Conservation (phyloP, 768 basidiomycete genomes). For the Solioccasus polychromus region DNA sequence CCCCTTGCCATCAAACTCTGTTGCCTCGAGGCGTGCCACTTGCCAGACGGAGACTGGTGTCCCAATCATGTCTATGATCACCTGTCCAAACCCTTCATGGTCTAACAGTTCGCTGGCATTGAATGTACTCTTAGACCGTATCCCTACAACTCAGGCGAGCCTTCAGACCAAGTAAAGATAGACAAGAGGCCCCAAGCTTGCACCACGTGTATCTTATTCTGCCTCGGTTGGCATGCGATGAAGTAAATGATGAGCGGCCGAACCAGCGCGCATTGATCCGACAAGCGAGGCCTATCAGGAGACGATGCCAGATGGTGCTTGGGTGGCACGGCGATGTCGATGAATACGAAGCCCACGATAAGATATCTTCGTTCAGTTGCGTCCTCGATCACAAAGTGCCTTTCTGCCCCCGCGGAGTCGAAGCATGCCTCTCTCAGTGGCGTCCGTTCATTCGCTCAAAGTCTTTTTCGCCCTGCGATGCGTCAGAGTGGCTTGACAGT, state of each 20-base stretch:
- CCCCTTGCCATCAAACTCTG: constrained; percentile 25
- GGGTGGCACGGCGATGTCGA: constrained; percentile 17
- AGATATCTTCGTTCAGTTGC: constrained; percentile 20
- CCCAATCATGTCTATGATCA: constrained; percentile 1
- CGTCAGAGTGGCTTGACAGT: constrained; percentile 1
- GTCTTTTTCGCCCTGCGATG: constrained; percentile 7
- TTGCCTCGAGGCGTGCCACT: constrained; percentile 26
- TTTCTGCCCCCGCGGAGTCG: constrained; percentile 23
- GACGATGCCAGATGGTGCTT: constrained; percentile 14
- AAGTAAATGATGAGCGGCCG: neutral
- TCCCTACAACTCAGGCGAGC: too few species aligned
- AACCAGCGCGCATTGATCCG: constrained; percentile 5
- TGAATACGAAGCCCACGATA: constrained; percentile 20
- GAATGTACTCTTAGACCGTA: too few species aligned
- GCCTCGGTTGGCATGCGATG: neutral
- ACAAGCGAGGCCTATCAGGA: neutral
- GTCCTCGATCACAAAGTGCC: constrained; percentile 10
- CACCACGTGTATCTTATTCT: neutral
- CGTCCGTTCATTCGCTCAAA: neutral
- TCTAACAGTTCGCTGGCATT: constrained; percentile 14
- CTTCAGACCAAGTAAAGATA: too few species aligned
- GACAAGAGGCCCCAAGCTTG: neutral
- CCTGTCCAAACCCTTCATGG: constrained; percentile 1
- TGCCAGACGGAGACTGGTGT: neutral
- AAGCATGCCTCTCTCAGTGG: neutral